Base-by-base conservation (phyloP, 1,139 yeast species). In the Scheffersomyces quercinus region DNA sequence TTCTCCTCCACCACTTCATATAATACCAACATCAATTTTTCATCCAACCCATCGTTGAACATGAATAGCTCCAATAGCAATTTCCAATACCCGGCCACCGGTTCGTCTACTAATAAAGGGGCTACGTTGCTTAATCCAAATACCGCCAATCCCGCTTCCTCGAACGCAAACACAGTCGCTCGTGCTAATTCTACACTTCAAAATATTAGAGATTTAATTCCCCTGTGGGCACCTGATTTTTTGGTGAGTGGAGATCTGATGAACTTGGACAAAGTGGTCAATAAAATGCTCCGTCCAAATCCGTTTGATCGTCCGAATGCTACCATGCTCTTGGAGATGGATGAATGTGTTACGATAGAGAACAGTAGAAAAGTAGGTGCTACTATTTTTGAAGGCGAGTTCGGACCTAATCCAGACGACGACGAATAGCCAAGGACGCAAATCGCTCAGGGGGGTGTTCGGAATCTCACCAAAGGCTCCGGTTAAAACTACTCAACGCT, bases 301-400 rank as follows among this genome's bases (percentile, higher is more conserved):
- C 97, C 97, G n/a, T 73, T 70, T 41, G 81, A 80, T 45, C 73
- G 99, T 47, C 97, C 97, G 9, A 82, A 85, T 5, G 95, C 96
- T 0, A 75, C 70, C 32, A 79, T 81, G 49, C 75, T 93, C 29
- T 68, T 93, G 46, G 78, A 74, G 46, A 75, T 84, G 55, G 81
- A 79, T 40, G 97, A 93, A 62, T 83, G 95, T 52, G 76, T 78
- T 40, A 79, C 85, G 49, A 93, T 93, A 36, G 97, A 91, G 54
- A 70, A 77, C 50, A 79, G 95, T 50, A 77, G 98, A 43, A 87
- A 88, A 60, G 91, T 97, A 3, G 99, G 99, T 2, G 97, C 98
- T 1, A 88, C 93, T 2, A 88, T 93, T 52, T 95, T 85, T 56
- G 99, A 93, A 67, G 99, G 98, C 32, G 98, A 93, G 55, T 91